Evolutionary conservation across 129 eudicot genomes (phyloP), one percentile per base, ranked within the genome.

Genomic region (Artemisia tridentata): DNA sequence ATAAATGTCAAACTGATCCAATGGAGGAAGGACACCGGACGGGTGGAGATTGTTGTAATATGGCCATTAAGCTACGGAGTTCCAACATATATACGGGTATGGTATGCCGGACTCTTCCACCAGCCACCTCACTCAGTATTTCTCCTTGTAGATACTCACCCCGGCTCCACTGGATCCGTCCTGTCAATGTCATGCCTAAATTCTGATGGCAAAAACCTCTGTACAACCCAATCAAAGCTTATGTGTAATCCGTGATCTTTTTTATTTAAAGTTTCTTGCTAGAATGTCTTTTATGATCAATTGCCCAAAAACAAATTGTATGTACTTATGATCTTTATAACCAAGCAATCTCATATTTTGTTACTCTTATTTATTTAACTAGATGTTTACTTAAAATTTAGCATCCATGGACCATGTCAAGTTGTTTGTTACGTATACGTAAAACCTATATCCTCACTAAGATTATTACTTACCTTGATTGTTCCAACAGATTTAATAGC

Each of bases 61-160:
- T 59, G 65, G 65, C 65, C 65, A 59, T 11, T 31, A 59, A 59
- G 65, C 65, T 59, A 59, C 18, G 34, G 65, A 25, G 65, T 59
- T 23, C 9, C 65, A 59, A 10, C 65, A 59, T 59, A 23, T 59
- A 11, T 59, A 59, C 12, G 65, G 12, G 65, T 59, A 59, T 3
- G 65, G 65, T 59, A 59, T 59, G 25, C 65, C 17, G 2, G 41
- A 59, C 65, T 59, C 65, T 21, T 59, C 65, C 41, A 59, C 65
- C 41, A 25, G 17, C 45, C 45, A 2, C 65, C 65, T 60, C 45
- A 60, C 65, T 60, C 41, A 21, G 43, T 16, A 43, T 17, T 60
- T 60, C 65, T 60, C 65, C 45, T 23, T 60, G 65, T 60, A 60
- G 46, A 60, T 60, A 46, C 65, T 60, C 43, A 60, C 29, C 65